Evolutionary conservation across 2,329 filamentous ascomycete genomes (phyloP).

Genomic region (Leptosphaerulina australis): DNA sequence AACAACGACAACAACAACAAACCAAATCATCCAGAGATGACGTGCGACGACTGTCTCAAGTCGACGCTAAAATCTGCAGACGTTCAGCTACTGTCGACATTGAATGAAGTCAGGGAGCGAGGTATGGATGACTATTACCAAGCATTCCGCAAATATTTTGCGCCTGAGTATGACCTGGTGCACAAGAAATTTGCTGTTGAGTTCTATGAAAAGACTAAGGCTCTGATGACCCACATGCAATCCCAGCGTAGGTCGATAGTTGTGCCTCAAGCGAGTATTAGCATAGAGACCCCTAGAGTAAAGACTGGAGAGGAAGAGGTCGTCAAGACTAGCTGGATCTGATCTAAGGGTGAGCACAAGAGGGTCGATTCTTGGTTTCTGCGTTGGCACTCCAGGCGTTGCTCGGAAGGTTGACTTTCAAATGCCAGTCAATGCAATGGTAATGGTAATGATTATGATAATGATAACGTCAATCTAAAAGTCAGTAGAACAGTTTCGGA

Average conservation of each 20-base stretch:
- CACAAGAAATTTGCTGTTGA: slow-evolving; percentile 3
- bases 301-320: background rate
- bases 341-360: background rate
- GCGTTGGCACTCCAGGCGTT: no score
- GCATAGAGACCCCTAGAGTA: background rate
- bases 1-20: background rate
- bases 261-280: background rate
- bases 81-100: slow-evolving; percentile 4
- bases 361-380: no score
- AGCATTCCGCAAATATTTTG: slow-evolving; percentile 7
- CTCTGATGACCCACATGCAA: slow-evolving; percentile 8
- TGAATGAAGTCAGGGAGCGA: slow-evolving; percentile 11
- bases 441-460: no score
- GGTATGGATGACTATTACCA: slow-evolving; percentile 5
- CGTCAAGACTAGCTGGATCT: background rate
- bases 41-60: slow-evolving; percentile 11
- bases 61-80: slow-evolving; percentile 10
- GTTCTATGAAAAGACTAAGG: slow-evolving; percentile 11
- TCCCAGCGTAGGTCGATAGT: background rate
- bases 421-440: no score
- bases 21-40: background rate
- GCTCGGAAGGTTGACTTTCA: no score
- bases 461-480: no score
- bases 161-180: slow-evolving; percentile 8
- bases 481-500: no score